Percentiles rank a stretch among this genome's conserved stretches.
Conservation (phyloP, 2,329 filamentous ascomycete species). For the Teratosphaeria pseudoeucalypti region DNA sequence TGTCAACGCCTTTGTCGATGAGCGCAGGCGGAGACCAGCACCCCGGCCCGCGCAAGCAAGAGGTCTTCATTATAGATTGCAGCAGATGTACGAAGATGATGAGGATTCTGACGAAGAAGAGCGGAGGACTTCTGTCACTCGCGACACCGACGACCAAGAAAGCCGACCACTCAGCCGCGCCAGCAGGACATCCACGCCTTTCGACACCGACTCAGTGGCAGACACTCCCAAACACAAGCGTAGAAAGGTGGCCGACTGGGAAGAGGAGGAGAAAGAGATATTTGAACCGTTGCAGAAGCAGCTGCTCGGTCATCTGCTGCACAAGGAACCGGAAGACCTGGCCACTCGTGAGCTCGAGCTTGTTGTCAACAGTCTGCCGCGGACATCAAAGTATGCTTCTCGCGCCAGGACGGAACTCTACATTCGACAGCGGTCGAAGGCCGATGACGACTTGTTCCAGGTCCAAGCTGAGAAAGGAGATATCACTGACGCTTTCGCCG, state of each 20-base stretch:
- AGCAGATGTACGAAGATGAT: slow-evolving; percentile 57
- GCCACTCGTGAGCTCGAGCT: slow-evolving; percentile 52
- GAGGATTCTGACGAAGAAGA: slow-evolving; percentile 76
- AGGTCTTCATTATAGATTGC: slow-evolving; percentile 70
- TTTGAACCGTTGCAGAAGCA: slow-evolving; percentile 37
- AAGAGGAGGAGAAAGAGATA: slow-evolving; percentile 39
- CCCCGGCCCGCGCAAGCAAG: slow-evolving; percentile 54
- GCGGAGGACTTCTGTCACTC: slow-evolving; percentile 51
- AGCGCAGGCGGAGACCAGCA: slow-evolving; percentile 48
- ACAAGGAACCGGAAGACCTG: slow-evolving; percentile 59
- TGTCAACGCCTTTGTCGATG: slow-evolving; percentile 42
- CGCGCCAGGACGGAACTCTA: slow-evolving; percentile 58
- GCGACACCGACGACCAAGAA: slow-evolving; percentile 77
- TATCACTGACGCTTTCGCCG: slow-evolving; percentile 11
- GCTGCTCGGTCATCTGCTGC: slow-evolving; percentile 38
- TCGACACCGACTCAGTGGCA: slow-evolving; percentile 38
- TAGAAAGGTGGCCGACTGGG: slow-evolving; percentile 35
- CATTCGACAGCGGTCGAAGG: slow-evolving; percentile 70
- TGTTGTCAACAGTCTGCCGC: slow-evolving; percentile 43
- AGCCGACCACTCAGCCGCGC: slow-evolving; percentile 68
- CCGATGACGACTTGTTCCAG: slow-evolving; percentile 70
- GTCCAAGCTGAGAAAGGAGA: slow-evolving; percentile 46
- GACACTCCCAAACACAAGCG: slow-evolving; percentile 36
- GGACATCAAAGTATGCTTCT: slow-evolving; percentile 60
- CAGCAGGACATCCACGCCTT: slow-evolving; percentile 43